phyloP scores from a whole-genome alignment of 768 basidiomycete genomes.

The Mycena amicta region DNA sequence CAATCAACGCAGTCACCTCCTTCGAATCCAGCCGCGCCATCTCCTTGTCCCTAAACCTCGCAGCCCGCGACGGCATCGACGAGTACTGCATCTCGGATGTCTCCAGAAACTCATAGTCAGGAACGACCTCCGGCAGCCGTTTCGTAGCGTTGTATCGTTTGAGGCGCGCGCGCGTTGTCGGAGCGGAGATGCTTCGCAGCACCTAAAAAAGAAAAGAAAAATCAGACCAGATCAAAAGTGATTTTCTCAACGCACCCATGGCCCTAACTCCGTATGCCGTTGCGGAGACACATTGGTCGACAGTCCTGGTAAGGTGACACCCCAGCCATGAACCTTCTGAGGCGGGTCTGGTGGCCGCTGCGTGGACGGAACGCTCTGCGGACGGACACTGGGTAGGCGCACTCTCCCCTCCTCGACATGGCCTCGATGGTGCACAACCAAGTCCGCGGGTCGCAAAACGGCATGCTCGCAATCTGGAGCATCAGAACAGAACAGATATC shows the following conservation, averaged over 20 bases:
- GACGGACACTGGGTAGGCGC: slow-evolving; percentile 32
- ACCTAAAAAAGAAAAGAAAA: slow-evolving; percentile 36
- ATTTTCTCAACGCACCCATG: slow-evolving; percentile 64
- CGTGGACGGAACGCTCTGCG: neutral
- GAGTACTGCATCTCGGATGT: slow-evolving; percentile 45
- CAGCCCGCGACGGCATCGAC: slow-evolving; percentile 39
- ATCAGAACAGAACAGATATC: slow-evolving; percentile 8
- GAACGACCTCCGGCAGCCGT: slow-evolving; percentile 31
- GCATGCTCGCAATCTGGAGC: slow-evolving; percentile 54
- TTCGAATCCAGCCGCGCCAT: slow-evolving; percentile 49
- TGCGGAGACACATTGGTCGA: slow-evolving; percentile 46
- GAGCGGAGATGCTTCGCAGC: slow-evolving; percentile 45
- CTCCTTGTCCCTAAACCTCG: slow-evolving; percentile 38
- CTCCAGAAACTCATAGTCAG: slow-evolving; percentile 57
- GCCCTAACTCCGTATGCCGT: slow-evolving; percentile 52
- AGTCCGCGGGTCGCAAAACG: slow-evolving; percentile 48
- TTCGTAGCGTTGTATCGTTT: slow-evolving; percentile 48
- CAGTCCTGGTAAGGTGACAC: slow-evolving; percentile 45
- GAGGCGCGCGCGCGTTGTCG: slow-evolving; percentile 31
- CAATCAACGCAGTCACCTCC: slow-evolving; percentile 48
- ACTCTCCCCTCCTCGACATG: slow-evolving; percentile 37
- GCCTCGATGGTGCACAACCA: slow-evolving; percentile 51
- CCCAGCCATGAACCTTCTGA: slow-evolving; percentile 50
- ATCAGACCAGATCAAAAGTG: slow-evolving; percentile 11
- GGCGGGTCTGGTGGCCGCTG: slow-evolving; percentile 33